These are phyloP conservation scores for Gossypium aridum DNA, from an alignment of 441 rosid genomes.

Conservation along the genomic window DNA sequence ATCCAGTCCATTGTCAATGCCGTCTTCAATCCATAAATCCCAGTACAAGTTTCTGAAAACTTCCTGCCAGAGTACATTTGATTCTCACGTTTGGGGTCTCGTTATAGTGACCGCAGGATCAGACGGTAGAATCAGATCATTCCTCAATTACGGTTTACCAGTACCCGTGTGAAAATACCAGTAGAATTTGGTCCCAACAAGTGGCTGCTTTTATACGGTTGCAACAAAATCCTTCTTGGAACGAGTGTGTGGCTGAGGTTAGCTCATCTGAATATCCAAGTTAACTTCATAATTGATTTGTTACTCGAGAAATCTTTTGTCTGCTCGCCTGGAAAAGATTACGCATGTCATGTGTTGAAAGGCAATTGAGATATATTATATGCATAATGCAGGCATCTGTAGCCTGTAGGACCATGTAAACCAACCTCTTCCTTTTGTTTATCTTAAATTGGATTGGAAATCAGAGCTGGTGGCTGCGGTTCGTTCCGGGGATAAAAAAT, in stretches of 20 bases:
- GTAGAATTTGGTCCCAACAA: conserved; percentile 7
- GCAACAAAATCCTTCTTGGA: conserved; percentile 14
- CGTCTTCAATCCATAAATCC: conserved; percentile 48
- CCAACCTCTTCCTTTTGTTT: conserved; percentile 18
- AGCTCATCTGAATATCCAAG: conserved; percentile 22
- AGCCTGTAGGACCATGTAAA: conserved; percentile 25
- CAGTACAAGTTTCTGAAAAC: conserved; percentile 55
- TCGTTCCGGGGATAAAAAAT: conserved; percentile 19
- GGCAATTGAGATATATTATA: conserved; percentile 16
- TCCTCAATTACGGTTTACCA: conserved; percentile 88
- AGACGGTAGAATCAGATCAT: conserved; percentile 89
- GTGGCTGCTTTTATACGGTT: conserved; percentile 18
- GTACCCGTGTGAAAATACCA: conserved; percentile 37
- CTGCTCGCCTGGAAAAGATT: conserved; percentile 25
- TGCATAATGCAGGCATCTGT: conserved; percentile 25
- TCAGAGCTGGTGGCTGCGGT: conserved; percentile 36
- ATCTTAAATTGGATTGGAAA: conserved; percentile 18
- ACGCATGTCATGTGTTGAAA: conserved; percentile 24
- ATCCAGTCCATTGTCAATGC: conserved; percentile 29
- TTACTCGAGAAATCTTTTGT: conserved; percentile 17
- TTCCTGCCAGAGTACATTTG: conserved; percentile 57
- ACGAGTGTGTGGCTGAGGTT: conserved; percentile 30
- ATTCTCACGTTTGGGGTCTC: conserved; percentile 78
- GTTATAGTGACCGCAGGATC: conserved; percentile 91
- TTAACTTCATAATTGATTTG: conserved; percentile 22